Evolutionary conservation across 352 stramenopile genomes (phyloP).

Genomic region (Phytophthora syringae): DNA sequence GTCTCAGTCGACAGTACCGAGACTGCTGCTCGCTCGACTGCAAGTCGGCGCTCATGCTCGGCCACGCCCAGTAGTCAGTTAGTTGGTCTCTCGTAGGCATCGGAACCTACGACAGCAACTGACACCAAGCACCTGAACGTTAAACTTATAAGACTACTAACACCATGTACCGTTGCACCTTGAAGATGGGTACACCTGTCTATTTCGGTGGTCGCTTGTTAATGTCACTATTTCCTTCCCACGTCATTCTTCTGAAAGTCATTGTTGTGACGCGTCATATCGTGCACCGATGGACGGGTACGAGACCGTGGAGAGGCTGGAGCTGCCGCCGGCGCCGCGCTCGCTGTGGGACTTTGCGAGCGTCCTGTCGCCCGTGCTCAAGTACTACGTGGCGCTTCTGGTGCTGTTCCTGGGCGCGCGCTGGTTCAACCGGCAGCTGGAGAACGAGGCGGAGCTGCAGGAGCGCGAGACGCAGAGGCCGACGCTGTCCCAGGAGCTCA

Average conservation of each 20-base stretch:
- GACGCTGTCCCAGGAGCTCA: constrained; percentile 56
- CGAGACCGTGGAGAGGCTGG: constrained; percentile 15
- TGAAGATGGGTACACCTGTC: too few relatives aligned
- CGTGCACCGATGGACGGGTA: constrained; percentile 21
- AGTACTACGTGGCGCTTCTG: constrained; percentile 79
- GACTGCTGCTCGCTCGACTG: constrained; percentile 53
- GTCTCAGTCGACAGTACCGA: constrained; percentile 35
- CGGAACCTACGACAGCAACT: neutral
- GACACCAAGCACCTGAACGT: too few relatives aligned
- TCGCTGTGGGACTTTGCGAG: constrained; percentile 64
- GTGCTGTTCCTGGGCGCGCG: constrained; percentile 63
- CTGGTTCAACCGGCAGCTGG: constrained; percentile 66
- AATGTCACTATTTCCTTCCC: too few relatives aligned
- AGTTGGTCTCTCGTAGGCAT: constrained; percentile 12
- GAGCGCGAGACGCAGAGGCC: constrained; percentile 49
- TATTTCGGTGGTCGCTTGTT: too few relatives aligned
- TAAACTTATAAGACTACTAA: constrained; percentile 2
- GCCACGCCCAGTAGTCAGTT: neutral
- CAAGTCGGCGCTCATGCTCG: constrained; percentile 49
- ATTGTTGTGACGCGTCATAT: too few relatives aligned
- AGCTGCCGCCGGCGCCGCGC: constrained; percentile 40
- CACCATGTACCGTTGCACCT: too few relatives aligned
- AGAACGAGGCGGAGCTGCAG: constrained; percentile 51
- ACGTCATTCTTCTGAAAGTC: too few relatives aligned
- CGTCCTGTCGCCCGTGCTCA: constrained; percentile 66